Evolutionary conservation across 2,329 filamentous ascomycete species (phyloP), one percentile per base, ranked within the genome.

Genomic region (Sporothrix sp.): DNA sequence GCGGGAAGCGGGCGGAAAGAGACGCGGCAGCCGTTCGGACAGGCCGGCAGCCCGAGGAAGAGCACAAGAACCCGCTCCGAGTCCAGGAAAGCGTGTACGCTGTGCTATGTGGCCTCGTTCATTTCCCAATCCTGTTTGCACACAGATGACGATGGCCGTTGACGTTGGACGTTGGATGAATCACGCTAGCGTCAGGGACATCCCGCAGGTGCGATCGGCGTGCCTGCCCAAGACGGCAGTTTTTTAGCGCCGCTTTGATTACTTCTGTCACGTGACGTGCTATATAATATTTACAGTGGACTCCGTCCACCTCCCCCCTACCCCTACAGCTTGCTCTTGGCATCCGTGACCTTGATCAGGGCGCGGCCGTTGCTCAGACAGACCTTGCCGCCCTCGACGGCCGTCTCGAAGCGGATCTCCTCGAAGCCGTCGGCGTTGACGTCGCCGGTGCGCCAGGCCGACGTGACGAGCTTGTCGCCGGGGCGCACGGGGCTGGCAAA

Each of bases 291-390:
- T n/a, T n/a, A n/a, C n/a, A n/a, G n/a, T n/a, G n/a, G n/a, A n/a
- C n/a, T n/a, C n/a, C n/a, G n/a, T n/a, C n/a, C n/a, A n/a, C n/a
- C n/a, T n/a, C n/a, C n/a, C n/a, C n/a, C n/a, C n/a, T n/a, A 13
- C 27, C n/a, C 23, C 21, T 70, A 85, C 65, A 86, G 68, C 71
- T 84, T 86, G 66, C 75, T 78, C 71, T 78, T 79, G 7, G 69
- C 63, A 14, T 62, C 75, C 47, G 75, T 74, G 52, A 79, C 71
- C 74, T 78, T 87, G 62, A 96, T 78, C 63, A 91, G 66, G 23
- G 87, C 87, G 52, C 88, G 75, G 4, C 90, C 90, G 65, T 96
- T 95, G 68, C 82, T 93, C 67, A 96, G 70, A 54, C 87, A 87
- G 16, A 89, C 81, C 75, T 93, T 94, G 28, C 86, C 87, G 28